Base-by-base conservation (phyloP, 2,329 filamentous ascomycete species). In the Aureobasidium sp. region DNA sequence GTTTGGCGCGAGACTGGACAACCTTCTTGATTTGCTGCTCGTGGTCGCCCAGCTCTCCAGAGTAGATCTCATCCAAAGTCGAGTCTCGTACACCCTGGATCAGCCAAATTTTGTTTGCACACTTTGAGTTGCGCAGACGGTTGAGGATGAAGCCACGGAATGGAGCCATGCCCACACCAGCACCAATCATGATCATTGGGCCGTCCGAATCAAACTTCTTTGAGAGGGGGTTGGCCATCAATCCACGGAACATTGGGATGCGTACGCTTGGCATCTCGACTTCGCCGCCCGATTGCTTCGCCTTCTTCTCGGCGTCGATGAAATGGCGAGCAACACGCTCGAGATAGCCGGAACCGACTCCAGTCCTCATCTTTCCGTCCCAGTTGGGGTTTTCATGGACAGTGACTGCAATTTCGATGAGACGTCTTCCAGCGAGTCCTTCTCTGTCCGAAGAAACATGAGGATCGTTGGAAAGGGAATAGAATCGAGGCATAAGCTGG, bases 141-240 rank as follows among this genome's bases (percentile, higher is more conserved):
- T 95, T 90, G 77, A 97, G 90, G 48, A 99, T 95, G 74, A 99
- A 99, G 63, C 94, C 94, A 53, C 94, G 87, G 86, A 99, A 99
- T 0, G 94, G 94, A 12, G 94, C 94, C 75, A 99, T 93, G 66
- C 94, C 94, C 25, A 99, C 94, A 61, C 94, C 94, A 5, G 94
- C 94, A 36, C 94, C 94, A 68, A 99, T 96, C 52, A 99, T 84
- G 41, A 99, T 86, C 94, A 99, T 99, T 0, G 94, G 94, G 0
- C 94, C 94, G 73, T 99, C 93, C 2, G 89, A 87, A 58, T 91
- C 88, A 72, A 97, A 99, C 71, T 97, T 87, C 71, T 87, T 88
- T 12, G 92, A 94, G 1, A 99, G 83, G 0, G 94, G 94, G 74
- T 99, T 99, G 65, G 91, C 87, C 94, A 99, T 99, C 47, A 99